Evolutionary conservation across 2,329 filamentous ascomycete species (phyloP), one percentile per base, ranked within the genome.

Genomic region (Pseudovirgaria hyperparasitica): DNA sequence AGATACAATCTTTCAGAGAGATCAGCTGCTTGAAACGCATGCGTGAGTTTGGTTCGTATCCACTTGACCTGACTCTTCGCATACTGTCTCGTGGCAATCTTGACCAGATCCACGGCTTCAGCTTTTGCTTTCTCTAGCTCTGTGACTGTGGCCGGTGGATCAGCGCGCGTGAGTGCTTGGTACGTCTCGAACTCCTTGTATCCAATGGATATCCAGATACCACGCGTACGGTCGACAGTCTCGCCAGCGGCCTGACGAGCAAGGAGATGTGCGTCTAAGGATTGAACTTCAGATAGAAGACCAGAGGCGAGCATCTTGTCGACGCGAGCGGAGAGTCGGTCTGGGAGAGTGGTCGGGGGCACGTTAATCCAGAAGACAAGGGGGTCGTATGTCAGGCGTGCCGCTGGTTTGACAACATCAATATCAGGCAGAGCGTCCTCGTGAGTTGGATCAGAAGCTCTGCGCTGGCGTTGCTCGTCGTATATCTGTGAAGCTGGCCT

Each of bases 181-280:
- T 85, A 93, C 0, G 71, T 65, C 31, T 80, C 68, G 46, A 96
- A 79, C 46, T 98, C 84, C 49, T 92, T 94, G 55, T 85, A 94
- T 1, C 90, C 90, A 35, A 98, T 98, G 1, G 86, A 90, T 28
- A 92, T 80, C 85, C 87, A 98, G 22, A 98, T 92, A 1, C 90
- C 92, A 28, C 76, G 73, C 2, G 71, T 80, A 37, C 72, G 66
- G 45, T 96, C 84, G 2, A 90, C 55, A 0, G 52, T 37, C 2
- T 62, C 52, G 0, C 72, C 76, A 2, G 57, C 43, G 0, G 57
- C 46, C 25, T 58, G 48, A 28, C 64, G 53, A 4, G 53, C 39
- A 10, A 56, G 41, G 2, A 67, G 52, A 33, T 67, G 65, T 2
- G 54, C 45, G 9, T 59, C 57, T 41, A 81, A 62, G 1, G 49